Conservation (phyloP, 371 early-diverging fungal species). For the Amoeboaphelidium occidentale region DNA sequence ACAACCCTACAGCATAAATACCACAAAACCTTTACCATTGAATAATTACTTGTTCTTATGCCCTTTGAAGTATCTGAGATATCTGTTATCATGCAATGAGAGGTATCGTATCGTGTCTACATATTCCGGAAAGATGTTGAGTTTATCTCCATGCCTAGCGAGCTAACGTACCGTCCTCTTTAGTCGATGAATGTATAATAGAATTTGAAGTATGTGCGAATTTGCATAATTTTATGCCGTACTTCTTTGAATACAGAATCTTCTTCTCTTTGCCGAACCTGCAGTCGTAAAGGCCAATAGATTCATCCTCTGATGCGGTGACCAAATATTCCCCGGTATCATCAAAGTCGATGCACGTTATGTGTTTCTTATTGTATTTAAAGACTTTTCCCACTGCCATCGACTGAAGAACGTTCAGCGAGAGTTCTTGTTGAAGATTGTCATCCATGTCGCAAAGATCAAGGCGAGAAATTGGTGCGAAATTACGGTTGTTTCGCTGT, state of each 20-base stretch:
- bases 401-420: no score
- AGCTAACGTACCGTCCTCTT: conserved; percentile 42
- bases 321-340: conserved; percentile 36
- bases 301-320: conserved; percentile 51
- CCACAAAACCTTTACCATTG: conserved; percentile 1
- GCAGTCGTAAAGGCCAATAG: conserved; percentile 51
- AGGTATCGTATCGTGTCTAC: conserved; percentile 68
- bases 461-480: no score
- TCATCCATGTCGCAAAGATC: no score
- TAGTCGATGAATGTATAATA: conserved; percentile 70
- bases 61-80: conserved; percentile 66
- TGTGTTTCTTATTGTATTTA: conserved; percentile 28
- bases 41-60: conserved; percentile 35
- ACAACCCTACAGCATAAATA: conserved; percentile 25
- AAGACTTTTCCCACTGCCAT: conserved; percentile 32
- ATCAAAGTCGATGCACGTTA: conserved; percentile 53
- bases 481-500: no score
- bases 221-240: conserved; percentile 51
- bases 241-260: conserved; percentile 33
- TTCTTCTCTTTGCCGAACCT: conserved; percentile 20
- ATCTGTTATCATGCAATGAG: conserved; percentile 74
- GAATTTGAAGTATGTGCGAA: conserved; percentile 51
- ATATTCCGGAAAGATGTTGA: neutral
- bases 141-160: neutral
- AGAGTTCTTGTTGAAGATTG: no score